Percentiles rank a stretch among this genome's conserved stretches.
Evolutionary conservation across 2,329 filamentous ascomycete species (phyloP).

Genomic region (Aspergillus proliferans): DNA sequence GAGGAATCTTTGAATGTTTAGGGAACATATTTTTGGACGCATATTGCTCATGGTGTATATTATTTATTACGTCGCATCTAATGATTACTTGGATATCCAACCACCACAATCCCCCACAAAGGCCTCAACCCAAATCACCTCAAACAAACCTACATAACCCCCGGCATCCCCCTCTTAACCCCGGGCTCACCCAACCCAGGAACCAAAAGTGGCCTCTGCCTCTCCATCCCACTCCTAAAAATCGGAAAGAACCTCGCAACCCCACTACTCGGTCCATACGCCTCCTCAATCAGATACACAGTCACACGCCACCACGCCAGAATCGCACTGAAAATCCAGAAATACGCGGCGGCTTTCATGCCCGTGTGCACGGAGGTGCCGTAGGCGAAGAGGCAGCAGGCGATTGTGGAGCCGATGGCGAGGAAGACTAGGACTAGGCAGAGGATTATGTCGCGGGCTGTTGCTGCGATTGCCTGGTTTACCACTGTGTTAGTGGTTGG

Average conservation of each 20-base stretch:
- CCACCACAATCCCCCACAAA: not conserved
- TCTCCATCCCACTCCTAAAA: not conserved
- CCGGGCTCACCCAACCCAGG: not conserved
- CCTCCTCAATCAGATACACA: not conserved
- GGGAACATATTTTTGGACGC: not conserved
- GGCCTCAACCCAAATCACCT: not conserved
- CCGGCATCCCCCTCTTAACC: not conserved
- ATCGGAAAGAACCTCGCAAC: not conserved
- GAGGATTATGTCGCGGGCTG: not conserved
- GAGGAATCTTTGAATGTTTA: conserved; percentile 16
- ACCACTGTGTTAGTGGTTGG: not conserved
- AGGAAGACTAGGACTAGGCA: not conserved
- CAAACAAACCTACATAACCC: not conserved
- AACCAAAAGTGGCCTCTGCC: not conserved
- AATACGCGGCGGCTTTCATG: not conserved
- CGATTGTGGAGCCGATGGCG: not conserved
- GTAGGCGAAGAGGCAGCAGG: not conserved
- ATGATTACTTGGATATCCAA: not conserved
- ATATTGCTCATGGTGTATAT: not conserved
- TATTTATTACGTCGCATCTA: not conserved
- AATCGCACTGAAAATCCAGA: not conserved
- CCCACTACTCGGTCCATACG: not conserved
- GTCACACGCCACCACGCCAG: not conserved
- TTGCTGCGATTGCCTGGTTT: not conserved
- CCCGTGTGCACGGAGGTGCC: not conserved